Evolutionary conservation across 2,329 filamentous ascomycete species (phyloP), one percentile per base, ranked within the genome.

Genomic region (Tolypocladium amazonense): DNA sequence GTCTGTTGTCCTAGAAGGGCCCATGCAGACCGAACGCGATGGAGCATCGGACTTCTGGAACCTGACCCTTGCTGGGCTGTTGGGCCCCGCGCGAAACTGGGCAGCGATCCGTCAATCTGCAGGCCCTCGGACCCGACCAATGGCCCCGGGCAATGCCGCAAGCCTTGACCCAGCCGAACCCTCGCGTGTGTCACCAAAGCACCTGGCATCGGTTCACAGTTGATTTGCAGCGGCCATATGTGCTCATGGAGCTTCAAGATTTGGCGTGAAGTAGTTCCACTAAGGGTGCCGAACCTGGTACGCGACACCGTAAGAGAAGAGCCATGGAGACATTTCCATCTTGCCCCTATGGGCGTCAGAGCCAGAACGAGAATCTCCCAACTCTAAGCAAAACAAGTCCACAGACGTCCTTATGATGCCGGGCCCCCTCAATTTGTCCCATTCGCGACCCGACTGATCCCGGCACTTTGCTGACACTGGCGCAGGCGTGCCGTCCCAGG

Each of bases 21-120:
- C 39, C 47, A 56, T 45, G 38, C 25, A 14, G 38, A 43, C 35
- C 55, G 23, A 56, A 41, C 20, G 25, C 25, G 18, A 18, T 8
- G 4, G 15, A 12, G 15, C 33, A 53, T 25, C 55, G 43, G 38
- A 33, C 38, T 43, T 56, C 55, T 56, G 55, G 55, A 43, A 56
- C 55, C 55, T 56, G 55, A 25, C 55, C 55, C 55, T 30, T 25
- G 47, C 55, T 43, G 33, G 25, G 5, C 27, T n/a, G 54, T 38
- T 56, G 9, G 55, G 37, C 39, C 37, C n/a, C 55, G 33, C 30
- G 15, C 37, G 55, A 43, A n/a, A n/a, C 38, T 45, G 25, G 55
- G 38, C 55, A 43, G n/a, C 38, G 25, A 38, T 56, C 55, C 55
- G 55, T 56, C 55, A 56, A 56, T 56, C 55, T 43, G 55, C 38